Evolutionary conservation across 495 filamentous ascomycete species (phyloP).

Genomic region (Penicillium malachiteum): DNA sequence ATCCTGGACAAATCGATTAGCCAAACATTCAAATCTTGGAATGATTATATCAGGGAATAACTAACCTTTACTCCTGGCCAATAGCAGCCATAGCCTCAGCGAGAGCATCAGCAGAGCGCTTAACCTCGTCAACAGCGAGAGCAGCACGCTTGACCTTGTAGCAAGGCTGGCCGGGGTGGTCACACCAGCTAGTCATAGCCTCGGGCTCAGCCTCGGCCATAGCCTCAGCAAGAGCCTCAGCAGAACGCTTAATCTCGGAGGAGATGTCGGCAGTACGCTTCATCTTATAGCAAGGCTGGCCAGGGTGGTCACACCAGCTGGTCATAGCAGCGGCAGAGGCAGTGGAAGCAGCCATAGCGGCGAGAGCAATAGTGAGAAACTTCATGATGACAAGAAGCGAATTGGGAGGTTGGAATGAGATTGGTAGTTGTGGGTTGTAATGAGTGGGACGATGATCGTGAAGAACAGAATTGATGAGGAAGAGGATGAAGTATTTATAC

Average conservation of each 20-base stretch:
- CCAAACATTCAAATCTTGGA: neutral
- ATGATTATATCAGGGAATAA: neutral
- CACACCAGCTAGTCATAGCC: slow-evolving; percentile 38
- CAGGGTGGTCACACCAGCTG: slow-evolving; percentile 37
- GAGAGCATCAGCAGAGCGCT: slow-evolving; percentile 39
- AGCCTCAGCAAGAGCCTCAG: slow-evolving; percentile 49
- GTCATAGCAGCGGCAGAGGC: slow-evolving; percentile 35
- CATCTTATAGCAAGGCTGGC: slow-evolving; percentile 32
- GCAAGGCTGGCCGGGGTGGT: slow-evolving; percentile 42
- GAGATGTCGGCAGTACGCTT: slow-evolving; percentile 36
- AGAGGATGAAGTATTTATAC: neutral
- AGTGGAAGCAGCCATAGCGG: slow-evolving; percentile 37
- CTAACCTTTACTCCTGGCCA: slow-evolving; percentile 31
- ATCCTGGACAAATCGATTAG: neutral
- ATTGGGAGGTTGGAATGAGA: slow-evolving; percentile 5
- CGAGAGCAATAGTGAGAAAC: slow-evolving; percentile 38
- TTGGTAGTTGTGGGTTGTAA: slow-evolving; percentile 6
- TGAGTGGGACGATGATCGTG: slow-evolving; percentile 16
- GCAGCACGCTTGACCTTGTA: slow-evolving; percentile 48
- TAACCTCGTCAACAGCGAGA: slow-evolving; percentile 36
- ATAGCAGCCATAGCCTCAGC: slow-evolving; percentile 43
- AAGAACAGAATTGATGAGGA: slow-evolving; percentile 1
- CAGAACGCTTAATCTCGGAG: slow-evolving; percentile 47
- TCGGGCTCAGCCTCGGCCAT: slow-evolving; percentile 33
- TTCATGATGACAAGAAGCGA: slow-evolving; percentile 43